Evolutionary conservation across 371 early-diverging fungal species (phyloP).

Genomic region (Mucor indicus): DNA sequence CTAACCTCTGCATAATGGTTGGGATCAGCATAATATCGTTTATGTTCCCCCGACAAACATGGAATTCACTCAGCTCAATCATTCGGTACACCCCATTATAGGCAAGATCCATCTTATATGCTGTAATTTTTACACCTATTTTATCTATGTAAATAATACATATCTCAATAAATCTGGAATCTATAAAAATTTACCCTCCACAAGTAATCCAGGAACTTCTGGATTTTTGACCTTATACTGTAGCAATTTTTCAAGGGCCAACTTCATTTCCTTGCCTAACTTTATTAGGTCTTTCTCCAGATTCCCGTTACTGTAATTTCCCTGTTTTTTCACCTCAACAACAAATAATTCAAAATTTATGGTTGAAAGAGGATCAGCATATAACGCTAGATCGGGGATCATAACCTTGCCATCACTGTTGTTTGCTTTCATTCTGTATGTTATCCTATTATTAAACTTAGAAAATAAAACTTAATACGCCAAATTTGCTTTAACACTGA

Average conservation of each 20-base stretch:
- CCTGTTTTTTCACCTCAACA: conserved; percentile 14
- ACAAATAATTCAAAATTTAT: conserved; percentile 13
- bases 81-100: conserved; percentile 1
- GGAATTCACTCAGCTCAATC: background rate
- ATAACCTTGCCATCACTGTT: conserved; percentile 3
- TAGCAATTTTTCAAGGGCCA: conserved; percentile 12
- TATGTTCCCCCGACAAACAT: background rate
- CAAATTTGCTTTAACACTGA: too few relatives aligned
- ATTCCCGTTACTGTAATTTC: conserved; percentile 7
- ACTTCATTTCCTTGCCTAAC: conserved; percentile 11
- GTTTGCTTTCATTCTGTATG: too few relatives aligned
- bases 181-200: conserved; percentile 3
- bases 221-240: conserved; percentile 9
- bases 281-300: conserved; percentile 11
- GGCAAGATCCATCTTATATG: conserved; percentile 5
- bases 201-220: conserved; percentile 10
- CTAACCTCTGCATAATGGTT: too few relatives aligned
- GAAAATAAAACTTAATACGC: too few relatives aligned
- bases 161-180: background rate
- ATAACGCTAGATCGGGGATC: conserved; percentile 14
- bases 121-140: background rate
- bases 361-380: conserved; percentile 5
- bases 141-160: too few relatives aligned
- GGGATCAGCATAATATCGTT: background rate
- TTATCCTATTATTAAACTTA: too few relatives aligned